Percentiles rank a stretch among this genome's conserved stretches.
These are phyloP conservation scores for Aspergillus sp. DNA, from an alignment of 2,329 filamentous ascomycete genomes.

Conservation along the genomic window DNA sequence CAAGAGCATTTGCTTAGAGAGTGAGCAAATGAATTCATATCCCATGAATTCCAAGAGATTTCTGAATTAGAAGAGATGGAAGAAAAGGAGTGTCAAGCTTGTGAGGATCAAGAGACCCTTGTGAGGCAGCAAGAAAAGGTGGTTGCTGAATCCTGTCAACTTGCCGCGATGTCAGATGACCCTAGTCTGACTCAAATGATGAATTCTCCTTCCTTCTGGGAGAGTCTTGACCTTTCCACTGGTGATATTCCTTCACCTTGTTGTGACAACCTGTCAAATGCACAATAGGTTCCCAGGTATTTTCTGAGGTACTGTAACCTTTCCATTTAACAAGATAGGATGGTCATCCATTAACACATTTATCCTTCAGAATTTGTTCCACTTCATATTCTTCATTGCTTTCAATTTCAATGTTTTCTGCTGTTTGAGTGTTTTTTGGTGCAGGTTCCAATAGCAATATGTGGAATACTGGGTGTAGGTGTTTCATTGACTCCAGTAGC, in stretches of 20 bases:
- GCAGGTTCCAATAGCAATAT: not conserved
- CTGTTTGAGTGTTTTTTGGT: not conserved
- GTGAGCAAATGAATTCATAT: not conserved
- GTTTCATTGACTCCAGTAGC: not conserved
- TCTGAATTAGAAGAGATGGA: not conserved
- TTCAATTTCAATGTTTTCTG: no score
- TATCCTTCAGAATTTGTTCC: not conserved
- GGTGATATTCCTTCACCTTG: no score
- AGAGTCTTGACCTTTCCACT: no score
- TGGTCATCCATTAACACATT: not conserved
- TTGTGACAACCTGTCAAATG: no score
- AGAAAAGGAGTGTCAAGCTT: not conserved
- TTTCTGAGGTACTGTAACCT: no score
- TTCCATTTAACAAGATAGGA: not conserved
- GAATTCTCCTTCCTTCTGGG: no score
- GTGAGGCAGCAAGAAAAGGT: no score
- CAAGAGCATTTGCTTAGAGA: not conserved
- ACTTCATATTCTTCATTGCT: not conserved
- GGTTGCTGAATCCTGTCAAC: no score
- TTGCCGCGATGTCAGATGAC: no score
- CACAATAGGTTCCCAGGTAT: no score
- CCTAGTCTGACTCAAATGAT: no score
- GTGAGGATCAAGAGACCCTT: not conserved
- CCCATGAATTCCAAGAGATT: not conserved
- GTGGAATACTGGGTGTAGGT: conserved; percentile 1